phyloP scores from a whole-genome alignment of 2,329 filamentous ascomycete genomes.

The Claviceps digitariae region DNA sequence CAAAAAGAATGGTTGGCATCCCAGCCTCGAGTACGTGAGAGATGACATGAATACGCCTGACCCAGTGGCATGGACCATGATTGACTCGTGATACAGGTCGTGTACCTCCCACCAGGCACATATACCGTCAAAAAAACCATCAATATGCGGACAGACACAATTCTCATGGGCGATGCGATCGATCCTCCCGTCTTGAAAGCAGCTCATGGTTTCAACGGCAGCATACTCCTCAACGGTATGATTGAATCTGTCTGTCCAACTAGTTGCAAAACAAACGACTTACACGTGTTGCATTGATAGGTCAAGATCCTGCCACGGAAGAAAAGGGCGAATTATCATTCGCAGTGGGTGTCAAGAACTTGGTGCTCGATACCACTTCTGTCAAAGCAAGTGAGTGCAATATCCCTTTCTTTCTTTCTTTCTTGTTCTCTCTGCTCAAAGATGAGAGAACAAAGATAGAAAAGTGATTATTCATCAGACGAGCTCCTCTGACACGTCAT shows the following conservation, averaged over 20 bases:
- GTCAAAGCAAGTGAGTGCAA: conserved; percentile 16
- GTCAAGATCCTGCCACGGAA: conserved; percentile 21
- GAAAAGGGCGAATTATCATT: conserved; percentile 25
- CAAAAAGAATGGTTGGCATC: conserved; percentile 26
- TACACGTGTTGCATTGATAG: neutral
- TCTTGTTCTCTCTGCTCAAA: too few relatives aligned
- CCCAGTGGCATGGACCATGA: neutral
- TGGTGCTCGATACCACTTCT: conserved; percentile 27
- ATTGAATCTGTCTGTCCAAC: too few relatives aligned
- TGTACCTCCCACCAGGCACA: conserved; percentile 29
- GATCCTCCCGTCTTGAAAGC: conserved; percentile 29
- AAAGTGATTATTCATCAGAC: neutral
- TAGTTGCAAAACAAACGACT: neutral
- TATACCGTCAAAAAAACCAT: conserved; percentile 27
- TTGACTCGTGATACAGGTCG: conserved; percentile 13
- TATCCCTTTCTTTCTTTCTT: neutral
- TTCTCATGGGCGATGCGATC: conserved; percentile 32
- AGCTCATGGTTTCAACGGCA: conserved; percentile 20
- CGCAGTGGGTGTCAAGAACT: conserved; percentile 28
- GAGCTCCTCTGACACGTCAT: neutral
- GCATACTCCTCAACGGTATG: conserved; percentile 21
- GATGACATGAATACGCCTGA: neutral
- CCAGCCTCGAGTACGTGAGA: conserved; percentile 22
- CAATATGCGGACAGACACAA: conserved; percentile 28
- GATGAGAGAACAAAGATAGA: too few relatives aligned